These are phyloP conservation scores for Calonectria multiphialidica DNA, from an alignment of 2,329 filamentous ascomycete genomes.

Conservation along the genomic window DNA sequence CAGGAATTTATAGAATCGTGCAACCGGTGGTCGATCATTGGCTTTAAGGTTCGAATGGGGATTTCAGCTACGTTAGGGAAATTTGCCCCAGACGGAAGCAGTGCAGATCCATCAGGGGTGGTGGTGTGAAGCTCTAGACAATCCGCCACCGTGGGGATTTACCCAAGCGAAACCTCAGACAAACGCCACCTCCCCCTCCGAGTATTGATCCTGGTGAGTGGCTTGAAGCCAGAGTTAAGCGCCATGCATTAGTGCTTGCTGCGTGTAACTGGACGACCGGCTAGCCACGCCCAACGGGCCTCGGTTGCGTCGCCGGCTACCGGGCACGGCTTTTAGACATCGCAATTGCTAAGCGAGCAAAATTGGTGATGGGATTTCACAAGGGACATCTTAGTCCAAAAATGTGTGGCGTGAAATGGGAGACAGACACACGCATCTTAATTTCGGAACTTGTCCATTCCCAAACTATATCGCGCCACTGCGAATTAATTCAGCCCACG, in stretches of 20 bases:
- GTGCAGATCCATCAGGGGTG: slow-evolving; percentile 6
- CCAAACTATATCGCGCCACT: background rate
- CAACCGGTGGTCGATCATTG: background rate
- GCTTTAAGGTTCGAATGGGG: background rate
- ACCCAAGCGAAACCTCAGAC: background rate
- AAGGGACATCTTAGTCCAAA: background rate
- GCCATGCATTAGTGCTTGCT: background rate
- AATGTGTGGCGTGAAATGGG: background rate
- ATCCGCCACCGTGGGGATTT: background rate
- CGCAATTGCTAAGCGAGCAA: background rate
- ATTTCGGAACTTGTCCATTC: background rate
- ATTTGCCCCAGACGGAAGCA: background rate
- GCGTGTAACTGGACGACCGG: background rate
- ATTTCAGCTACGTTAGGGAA: background rate
- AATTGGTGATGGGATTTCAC: background rate
- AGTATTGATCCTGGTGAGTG: too few relatives aligned
- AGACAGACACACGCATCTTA: background rate
- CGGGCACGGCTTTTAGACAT: background rate
- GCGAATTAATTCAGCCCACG: background rate
- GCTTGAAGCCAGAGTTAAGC: background rate
- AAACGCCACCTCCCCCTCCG: too few relatives aligned
- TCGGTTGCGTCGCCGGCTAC: background rate
- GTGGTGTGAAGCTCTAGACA: background rate
- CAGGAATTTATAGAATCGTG: background rate
- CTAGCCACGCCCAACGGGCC: background rate